These are phyloP conservation scores for Aspergillus spinulosporus DNA, from an alignment of 2,329 filamentous ascomycete genomes.

Conservation along the genomic window DNA sequence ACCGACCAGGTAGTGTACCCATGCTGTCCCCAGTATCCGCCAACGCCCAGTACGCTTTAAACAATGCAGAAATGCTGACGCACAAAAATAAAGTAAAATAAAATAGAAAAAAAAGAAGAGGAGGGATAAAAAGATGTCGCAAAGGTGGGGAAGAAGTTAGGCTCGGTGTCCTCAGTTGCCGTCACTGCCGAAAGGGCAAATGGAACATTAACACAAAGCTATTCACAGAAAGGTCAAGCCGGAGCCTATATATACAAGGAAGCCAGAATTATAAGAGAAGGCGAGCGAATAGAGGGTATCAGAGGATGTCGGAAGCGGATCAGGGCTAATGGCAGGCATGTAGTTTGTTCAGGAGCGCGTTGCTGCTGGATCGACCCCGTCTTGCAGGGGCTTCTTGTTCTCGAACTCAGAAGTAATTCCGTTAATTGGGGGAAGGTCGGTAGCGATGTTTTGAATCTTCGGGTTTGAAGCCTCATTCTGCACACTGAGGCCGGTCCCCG, in stretches of 20 bases:
- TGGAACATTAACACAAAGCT: neutral
- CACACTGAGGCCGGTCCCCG: conserved; percentile 14
- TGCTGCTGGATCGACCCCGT: neutral
- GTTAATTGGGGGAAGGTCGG: neutral
- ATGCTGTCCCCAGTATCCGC: neutral
- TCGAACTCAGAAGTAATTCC: neutral
- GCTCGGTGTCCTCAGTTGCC: neutral
- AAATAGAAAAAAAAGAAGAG: too few species aligned
- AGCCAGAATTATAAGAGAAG: neutral
- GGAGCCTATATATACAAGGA: conserved; percentile 6
- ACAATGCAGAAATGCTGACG: conserved; percentile 1
- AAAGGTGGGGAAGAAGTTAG: neutral
- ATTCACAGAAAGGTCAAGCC: conserved; percentile 3
- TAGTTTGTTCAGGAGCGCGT: neutral
- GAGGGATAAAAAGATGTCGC: neutral
- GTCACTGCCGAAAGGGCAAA: neutral
- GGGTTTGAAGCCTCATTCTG: conserved; percentile 14
- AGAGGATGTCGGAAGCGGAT: neutral
- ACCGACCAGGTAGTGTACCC: neutral
- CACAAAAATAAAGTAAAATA: too few species aligned
- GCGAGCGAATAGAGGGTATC: conserved; percentile 2
- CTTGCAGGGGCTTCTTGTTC: neutral
- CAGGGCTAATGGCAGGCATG: neutral
- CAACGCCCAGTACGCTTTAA: conserved; percentile 1
- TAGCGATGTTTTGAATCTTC: conserved; percentile 1